A percentile compares a stretch with the other conserved stretches of the same genome.
Evolutionary conservation across 352 stramenopile genomes (phyloP).

Genomic region (Phytopythium cucurbitacearum): DNA sequence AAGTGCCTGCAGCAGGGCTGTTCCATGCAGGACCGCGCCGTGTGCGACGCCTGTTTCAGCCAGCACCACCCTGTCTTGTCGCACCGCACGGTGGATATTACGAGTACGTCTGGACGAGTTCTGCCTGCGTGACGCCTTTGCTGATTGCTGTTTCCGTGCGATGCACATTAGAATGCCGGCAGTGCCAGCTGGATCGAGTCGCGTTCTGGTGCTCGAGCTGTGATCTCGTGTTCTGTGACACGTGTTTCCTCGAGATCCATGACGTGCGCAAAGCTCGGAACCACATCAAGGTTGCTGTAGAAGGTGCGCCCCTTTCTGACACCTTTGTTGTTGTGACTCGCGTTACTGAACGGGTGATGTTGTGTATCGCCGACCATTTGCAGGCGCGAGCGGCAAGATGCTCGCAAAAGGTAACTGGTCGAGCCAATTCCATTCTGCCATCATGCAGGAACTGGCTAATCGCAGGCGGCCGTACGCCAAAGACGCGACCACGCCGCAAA

Average conservation of each 20-base stretch:
- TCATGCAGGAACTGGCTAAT: slow-evolving; percentile 33
- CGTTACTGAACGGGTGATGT: not conserved
- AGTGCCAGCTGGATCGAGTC: slow-evolving; percentile 45
- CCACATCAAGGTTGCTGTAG: slow-evolving; percentile 33
- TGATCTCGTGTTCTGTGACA: slow-evolving; percentile 55
- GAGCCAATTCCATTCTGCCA: slow-evolving; percentile 28
- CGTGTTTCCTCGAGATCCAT: slow-evolving; percentile 52
- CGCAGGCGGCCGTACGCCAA: slow-evolving; percentile 2
- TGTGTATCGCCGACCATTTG: not conserved
- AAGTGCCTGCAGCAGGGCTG: slow-evolving; percentile 21
- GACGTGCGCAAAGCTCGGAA: slow-evolving; percentile 19
- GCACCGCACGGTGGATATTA: slow-evolving; percentile 17
- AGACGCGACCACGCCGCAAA: not conserved
- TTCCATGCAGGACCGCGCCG: not conserved
- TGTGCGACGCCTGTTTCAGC: slow-evolving; percentile 22
- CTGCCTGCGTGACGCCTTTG: not conserved
- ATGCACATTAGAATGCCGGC: slow-evolving; percentile 41
- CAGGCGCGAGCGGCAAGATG: slow-evolving; percentile 36
- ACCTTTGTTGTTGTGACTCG: not conserved
- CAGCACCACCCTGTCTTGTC: slow-evolving; percentile 12
- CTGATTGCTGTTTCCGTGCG: slow-evolving; percentile 5
- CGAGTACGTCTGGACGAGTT: slow-evolving; percentile 20
- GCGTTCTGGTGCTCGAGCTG: slow-evolving; percentile 54
- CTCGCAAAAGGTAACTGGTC: slow-evolving; percentile 43
- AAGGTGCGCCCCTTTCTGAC: slow-evolving; percentile 24